phyloP scores from a whole-genome alignment of 768 basidiomycete genomes.

The Panus rudis region DNA sequence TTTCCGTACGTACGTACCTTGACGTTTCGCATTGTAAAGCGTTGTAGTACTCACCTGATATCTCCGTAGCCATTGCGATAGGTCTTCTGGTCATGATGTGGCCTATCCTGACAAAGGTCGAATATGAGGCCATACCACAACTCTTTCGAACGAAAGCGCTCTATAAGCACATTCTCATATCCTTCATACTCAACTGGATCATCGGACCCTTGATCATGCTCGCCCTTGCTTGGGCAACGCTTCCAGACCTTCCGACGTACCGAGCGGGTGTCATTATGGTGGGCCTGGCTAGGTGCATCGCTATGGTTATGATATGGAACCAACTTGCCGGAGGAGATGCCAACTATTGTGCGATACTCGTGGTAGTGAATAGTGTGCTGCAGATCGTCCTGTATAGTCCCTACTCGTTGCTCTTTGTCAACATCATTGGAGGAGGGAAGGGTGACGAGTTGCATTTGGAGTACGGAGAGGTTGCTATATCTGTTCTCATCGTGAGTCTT shows the following conservation, averaged over 20 bases:
- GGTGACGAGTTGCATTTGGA: conserved; percentile 36
- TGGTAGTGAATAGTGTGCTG: conserved; percentile 72
- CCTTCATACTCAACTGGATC: conserved; percentile 73
- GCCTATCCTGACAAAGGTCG: conserved; percentile 71
- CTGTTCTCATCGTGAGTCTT: conserved; percentile 60
- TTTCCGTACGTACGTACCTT: conserved; percentile 64
- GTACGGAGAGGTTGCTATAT: conserved; percentile 56
- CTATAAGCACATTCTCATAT: conserved; percentile 65
- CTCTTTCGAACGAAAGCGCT: conserved; percentile 45
- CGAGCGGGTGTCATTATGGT: conserved; percentile 79
- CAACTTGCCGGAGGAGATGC: conserved; percentile 60
- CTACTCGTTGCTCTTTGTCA: conserved; percentile 65
- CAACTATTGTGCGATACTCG: conserved; percentile 73
- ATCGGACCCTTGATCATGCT: conserved; percentile 79
- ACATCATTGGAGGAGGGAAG: conserved; percentile 48
- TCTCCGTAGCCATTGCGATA: conserved; percentile 58
- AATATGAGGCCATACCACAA: conserved; percentile 61
- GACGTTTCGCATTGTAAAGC: background rate
- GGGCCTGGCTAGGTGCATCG: conserved; percentile 62
- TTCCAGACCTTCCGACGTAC: conserved; percentile 71
- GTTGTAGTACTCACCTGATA: background rate
- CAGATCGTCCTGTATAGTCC: conserved; percentile 78
- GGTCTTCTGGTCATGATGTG: conserved; percentile 88
- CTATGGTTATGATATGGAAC: conserved; percentile 68
- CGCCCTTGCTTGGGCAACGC: conserved; percentile 77